Conservation (phyloP, 345 rosid species). For the Ceriops tagal region DNA sequence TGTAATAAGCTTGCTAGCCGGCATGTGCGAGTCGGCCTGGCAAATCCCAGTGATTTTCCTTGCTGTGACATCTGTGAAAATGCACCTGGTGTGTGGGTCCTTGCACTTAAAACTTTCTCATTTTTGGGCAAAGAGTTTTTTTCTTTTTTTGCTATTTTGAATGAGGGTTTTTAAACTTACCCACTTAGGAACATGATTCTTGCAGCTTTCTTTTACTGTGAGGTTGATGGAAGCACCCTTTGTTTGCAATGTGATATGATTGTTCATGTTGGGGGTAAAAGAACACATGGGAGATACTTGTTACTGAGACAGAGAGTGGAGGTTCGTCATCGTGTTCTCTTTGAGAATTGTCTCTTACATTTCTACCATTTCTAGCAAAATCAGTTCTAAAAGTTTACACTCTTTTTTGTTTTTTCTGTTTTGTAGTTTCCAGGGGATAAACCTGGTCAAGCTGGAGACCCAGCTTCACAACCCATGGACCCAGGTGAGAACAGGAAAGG, state of each 20-base stretch:
- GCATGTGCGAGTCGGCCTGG: slow-evolving; percentile 75
- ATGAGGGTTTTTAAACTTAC: background rate
- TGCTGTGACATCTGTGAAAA: slow-evolving; percentile 82
- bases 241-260: slow-evolving; percentile 82
- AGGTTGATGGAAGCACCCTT: slow-evolving; percentile 75
- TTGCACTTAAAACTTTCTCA: slow-evolving; percentile 3
- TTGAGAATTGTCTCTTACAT: background rate
- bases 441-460: slow-evolving; percentile 23
- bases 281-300: slow-evolving; percentile 65
- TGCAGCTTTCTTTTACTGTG: slow-evolving; percentile 86
- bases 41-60: slow-evolving; percentile 59
- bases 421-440: slow-evolving; percentile 75
- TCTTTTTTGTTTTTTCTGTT: background rate
- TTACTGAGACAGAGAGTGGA: slow-evolving; percentile 70
- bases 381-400: background rate
- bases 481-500: slow-evolving; percentile 30
- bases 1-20: slow-evolving; percentile 83
- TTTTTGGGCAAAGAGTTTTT: background rate
- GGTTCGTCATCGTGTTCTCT: slow-evolving; percentile 32
- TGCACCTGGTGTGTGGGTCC: slow-evolving; percentile 52
- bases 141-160: background rate
- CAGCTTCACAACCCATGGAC: slow-evolving; percentile 28
- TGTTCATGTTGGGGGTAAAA: slow-evolving; percentile 82
- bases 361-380: background rate
- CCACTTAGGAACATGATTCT: slow-evolving; percentile 17